Evolutionary conservation across 2,329 filamentous ascomycete species (phyloP).

Genomic region (Paracoccidioides lutzii): DNA sequence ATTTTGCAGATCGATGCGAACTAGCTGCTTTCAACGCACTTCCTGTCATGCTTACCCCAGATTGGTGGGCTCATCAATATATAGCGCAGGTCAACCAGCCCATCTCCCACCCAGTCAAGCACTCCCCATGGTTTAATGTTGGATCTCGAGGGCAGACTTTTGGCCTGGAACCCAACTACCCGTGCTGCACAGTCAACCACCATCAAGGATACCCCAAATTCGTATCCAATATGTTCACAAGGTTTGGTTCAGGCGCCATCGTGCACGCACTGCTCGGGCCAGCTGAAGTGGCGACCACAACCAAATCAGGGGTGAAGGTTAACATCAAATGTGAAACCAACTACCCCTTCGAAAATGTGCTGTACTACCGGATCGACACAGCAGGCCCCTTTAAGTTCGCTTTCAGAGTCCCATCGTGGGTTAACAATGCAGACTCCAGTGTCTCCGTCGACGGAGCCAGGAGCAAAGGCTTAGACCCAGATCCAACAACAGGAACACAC

Average conservation of each 20-base stretch:
- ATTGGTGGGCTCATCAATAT: conserved; percentile 47
- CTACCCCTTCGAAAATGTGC: conserved; percentile 35
- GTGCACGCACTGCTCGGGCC: conserved; percentile 41
- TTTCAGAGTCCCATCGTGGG: conserved; percentile 37
- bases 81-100: conserved; percentile 43
- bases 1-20: conserved; percentile 42
- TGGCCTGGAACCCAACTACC: conserved; percentile 40
- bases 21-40: conserved; percentile 43
- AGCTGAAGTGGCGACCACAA: conserved; percentile 27
- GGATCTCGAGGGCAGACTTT: conserved; percentile 36
- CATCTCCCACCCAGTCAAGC: conserved; percentile 31
- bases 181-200: conserved; percentile 48
- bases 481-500: conserved; percentile 28
- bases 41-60: conserved; percentile 38
- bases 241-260: conserved; percentile 31
- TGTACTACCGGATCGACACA: conserved; percentile 31
- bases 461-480: conserved; percentile 15
- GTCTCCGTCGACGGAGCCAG: conserved; percentile 14
- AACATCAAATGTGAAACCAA: conserved; percentile 35
- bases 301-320: conserved; percentile 26
- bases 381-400: conserved; percentile 30
- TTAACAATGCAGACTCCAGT: conserved; percentile 15
- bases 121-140: conserved; percentile 38
- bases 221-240: conserved; percentile 36
- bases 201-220: conserved; percentile 47